phyloP scores from a whole-genome alignment of 2,329 filamentous ascomycete genomes.

The Colletotrichum simmondsii region DNA sequence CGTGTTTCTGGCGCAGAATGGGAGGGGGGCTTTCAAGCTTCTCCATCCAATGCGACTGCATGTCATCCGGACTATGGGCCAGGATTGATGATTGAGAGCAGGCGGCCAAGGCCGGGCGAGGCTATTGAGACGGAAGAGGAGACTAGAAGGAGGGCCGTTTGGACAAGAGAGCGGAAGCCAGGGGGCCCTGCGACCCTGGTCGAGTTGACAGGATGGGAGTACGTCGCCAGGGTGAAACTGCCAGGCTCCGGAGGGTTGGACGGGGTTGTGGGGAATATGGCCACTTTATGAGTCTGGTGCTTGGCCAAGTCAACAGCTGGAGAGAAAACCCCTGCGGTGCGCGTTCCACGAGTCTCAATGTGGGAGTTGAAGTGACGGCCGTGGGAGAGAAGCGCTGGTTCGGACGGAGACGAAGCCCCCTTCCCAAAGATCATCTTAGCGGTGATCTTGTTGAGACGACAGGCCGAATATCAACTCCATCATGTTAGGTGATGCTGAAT shows the following conservation, averaged over 20 bases:
- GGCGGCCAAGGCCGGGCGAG: neutral
- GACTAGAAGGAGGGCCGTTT: neutral
- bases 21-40: conserved; percentile 17
- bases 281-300: conserved; percentile 20
- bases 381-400: neutral
- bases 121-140: conserved; percentile 13
- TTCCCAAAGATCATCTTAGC: neutral
- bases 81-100: neutral
- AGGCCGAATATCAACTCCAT: neutral
- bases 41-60: conserved; percentile 24
- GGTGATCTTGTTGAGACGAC: conserved; percentile 15
- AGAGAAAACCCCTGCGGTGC: conserved; percentile 5
- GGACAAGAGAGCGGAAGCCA: neutral
- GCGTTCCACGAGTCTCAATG: conserved; percentile 21
- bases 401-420: conserved; percentile 22
- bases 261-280: conserved; percentile 28
- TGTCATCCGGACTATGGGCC: conserved; percentile 18
- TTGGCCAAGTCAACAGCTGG: conserved; percentile 15
- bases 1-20: conserved; percentile 13
- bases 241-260: conserved; percentile 27
- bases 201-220: conserved; percentile 28
- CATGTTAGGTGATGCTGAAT: neutral
- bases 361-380: neutral
- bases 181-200: conserved; percentile 16
- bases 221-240: conserved; percentile 30